Conservation (phyloP, 805 yeast genomes). For the Kuraishia capsulata region DNA sequence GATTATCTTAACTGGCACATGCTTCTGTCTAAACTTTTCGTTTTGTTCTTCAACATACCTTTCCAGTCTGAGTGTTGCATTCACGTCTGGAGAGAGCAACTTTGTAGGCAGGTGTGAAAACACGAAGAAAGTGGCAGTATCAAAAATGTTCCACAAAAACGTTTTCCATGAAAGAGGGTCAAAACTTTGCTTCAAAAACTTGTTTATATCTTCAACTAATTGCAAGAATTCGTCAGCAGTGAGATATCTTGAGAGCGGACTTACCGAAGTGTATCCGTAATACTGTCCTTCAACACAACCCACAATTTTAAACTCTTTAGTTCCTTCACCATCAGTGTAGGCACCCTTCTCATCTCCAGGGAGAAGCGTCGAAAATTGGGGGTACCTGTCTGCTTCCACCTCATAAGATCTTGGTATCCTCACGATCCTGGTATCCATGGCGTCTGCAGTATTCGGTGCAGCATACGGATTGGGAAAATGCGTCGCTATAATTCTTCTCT, state of each 20-base stretch:
- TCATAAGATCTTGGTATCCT: slow-evolving; percentile 50
- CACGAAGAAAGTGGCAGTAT: slow-evolving; percentile 30
- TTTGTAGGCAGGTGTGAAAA: slow-evolving; percentile 19
- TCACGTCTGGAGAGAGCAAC: background rate
- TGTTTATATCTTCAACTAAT: slow-evolving; percentile 38
- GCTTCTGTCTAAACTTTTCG: slow-evolving; percentile 9
- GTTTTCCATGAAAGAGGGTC: slow-evolving; percentile 27
- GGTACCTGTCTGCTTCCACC: slow-evolving; percentile 29
- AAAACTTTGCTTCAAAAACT: slow-evolving; percentile 27
- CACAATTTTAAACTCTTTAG: slow-evolving; percentile 24
- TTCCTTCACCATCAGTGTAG: slow-evolving; percentile 10
- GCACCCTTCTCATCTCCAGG: slow-evolving; percentile 68
- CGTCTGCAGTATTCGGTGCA: slow-evolving; percentile 19
- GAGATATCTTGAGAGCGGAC: slow-evolving; percentile 37
- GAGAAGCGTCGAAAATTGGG: slow-evolving; percentile 41
- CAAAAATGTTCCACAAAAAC: slow-evolving; percentile 29
- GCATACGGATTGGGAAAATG: slow-evolving; percentile 60
- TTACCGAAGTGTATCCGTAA: slow-evolving; percentile 44
- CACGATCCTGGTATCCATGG: slow-evolving; percentile 43
- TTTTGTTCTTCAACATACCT: slow-evolving; percentile 26
- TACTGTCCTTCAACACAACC: slow-evolving; percentile 31
- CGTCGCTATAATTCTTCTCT: slow-evolving; percentile 37
- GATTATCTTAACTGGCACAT: slow-evolving; percentile 27
- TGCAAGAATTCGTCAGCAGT: slow-evolving; percentile 25
- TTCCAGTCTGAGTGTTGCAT: slow-evolving; percentile 26